A percentile compares a stretch with the other conserved stretches of the same genome.
Conservation (phyloP, 345 rosid species). For the Gossypium raimondii region DNA sequence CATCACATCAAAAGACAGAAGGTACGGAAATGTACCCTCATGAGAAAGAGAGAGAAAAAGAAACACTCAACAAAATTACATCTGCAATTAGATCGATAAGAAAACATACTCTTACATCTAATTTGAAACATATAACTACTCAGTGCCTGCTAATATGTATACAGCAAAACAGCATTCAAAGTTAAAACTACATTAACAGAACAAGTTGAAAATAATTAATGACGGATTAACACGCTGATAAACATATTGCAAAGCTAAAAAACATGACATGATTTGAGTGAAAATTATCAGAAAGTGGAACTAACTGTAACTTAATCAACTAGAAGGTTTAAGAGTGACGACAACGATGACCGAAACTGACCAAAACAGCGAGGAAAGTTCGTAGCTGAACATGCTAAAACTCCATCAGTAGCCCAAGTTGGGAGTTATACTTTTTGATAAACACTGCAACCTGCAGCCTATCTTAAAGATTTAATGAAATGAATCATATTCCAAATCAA, state of each 20-base stretch:
- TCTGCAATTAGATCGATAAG: neutral
- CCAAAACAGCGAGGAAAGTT: neutral
- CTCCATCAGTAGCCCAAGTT: neutral
- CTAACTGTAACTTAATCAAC: neutral
- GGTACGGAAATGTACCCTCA: neutral
- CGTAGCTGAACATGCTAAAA: neutral
- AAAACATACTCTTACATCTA: neutral
- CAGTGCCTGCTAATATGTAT: neutral
- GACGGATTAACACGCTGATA: neutral
- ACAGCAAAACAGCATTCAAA: neutral
- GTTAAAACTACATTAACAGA: neutral
- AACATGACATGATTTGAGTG: neutral
- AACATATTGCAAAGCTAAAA: neutral
- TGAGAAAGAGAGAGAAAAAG: no score
- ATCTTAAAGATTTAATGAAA: neutral
- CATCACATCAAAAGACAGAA: no score
- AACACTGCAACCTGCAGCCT: neutral
- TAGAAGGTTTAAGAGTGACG: neutral
- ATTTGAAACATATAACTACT: neutral
- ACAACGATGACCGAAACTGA: neutral
- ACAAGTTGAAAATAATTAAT: neutral
- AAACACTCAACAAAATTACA: no score
- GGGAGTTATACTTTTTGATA: neutral
- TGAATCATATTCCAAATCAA: neutral
- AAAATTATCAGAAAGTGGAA: neutral